Evolutionary conservation across 495 filamentous ascomycete species (phyloP), one percentile per base, ranked within the genome.

Genomic region (Aspergillus ellipticus): DNA sequence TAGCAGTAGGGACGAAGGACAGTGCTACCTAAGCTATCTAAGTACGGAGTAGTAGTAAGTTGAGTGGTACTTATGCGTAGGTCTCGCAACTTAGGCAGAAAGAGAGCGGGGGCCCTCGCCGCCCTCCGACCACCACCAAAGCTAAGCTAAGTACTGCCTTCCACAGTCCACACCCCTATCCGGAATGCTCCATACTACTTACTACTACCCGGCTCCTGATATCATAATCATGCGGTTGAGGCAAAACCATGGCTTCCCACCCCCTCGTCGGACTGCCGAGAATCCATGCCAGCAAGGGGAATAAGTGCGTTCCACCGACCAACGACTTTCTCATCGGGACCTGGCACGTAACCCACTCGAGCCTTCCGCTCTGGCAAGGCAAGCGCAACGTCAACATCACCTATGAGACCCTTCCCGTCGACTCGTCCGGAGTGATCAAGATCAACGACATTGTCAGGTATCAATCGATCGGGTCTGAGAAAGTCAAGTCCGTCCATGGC

Each of bases 361-460:
- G 85, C 29, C 83, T 94, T 2, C 79, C 82, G 19, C 88, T 92
- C 79, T 92, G 89, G 89, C 67, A 73, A 51, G 49, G 42, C 51
- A 75, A 74, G 39, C 83, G 82, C 63, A 91, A 92, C 70, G 87
- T 92, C 48, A 77, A 78, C 54, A 92, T 92, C 60, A 87, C 83
- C 35, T 92, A 92, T 74, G 74, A 62, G 9, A 66, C 75, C 0
- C 75, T 86, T 0, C 65, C 75, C 0, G 39, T 70, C 19, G 47
- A 61, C 29, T 48, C 53, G 16, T 48, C 53, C 5, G 49, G 54
- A 0, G 50, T 67, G 5, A 53, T 61, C 4, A 77, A 77, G 13
- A 70, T 90, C 35, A 86, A 89, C 60, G 87, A 92, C 64, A 67
- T 84, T 0, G 87, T 92, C 26, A 70, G 74, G 28, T 89, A 89